phyloP scores from a whole-genome alignment of 2,329 filamentous ascomycete species.

The Colletotrichum destructivum region DNA sequence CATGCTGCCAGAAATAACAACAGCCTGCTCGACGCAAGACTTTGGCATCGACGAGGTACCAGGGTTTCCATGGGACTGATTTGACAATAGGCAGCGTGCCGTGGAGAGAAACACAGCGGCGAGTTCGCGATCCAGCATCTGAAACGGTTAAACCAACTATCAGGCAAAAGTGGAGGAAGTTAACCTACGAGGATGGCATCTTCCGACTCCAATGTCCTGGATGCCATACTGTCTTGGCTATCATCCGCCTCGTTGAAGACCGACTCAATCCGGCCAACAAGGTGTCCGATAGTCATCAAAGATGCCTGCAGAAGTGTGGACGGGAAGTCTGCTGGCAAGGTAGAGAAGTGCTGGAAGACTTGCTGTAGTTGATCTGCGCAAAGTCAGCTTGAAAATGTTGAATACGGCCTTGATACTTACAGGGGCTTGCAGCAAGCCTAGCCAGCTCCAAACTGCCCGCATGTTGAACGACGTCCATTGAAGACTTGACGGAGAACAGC shows the following conservation, averaged over 20 bases:
- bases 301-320: constrained; percentile 63
- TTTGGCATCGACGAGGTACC: constrained; percentile 34
- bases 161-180: not conserved
- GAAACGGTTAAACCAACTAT: constrained; percentile 28
- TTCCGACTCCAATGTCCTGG: constrained; percentile 60
- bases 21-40: constrained; percentile 60
- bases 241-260: constrained; percentile 57
- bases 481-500: constrained; percentile 63
- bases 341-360: constrained; percentile 65
- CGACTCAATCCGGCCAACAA: constrained; percentile 61
- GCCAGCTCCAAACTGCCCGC: constrained; percentile 62
- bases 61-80: constrained; percentile 31
- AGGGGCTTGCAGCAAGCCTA: constrained; percentile 64
- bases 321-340: constrained; percentile 59
- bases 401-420: constrained; percentile 46
- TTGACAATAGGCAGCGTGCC: constrained; percentile 56
- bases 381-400: constrained; percentile 39
- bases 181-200: constrained; percentile 62
- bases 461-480: constrained; percentile 65
- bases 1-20: constrained; percentile 63
- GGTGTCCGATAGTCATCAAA: constrained; percentile 63
- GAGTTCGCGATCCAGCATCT: constrained; percentile 66
- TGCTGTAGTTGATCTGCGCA: constrained; percentile 63
- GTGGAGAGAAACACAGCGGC: constrained; percentile 64
- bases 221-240: constrained; percentile 55